phyloP scores from a whole-genome alignment of 345 rosid genomes.

The Moringa oleifera region DNA sequence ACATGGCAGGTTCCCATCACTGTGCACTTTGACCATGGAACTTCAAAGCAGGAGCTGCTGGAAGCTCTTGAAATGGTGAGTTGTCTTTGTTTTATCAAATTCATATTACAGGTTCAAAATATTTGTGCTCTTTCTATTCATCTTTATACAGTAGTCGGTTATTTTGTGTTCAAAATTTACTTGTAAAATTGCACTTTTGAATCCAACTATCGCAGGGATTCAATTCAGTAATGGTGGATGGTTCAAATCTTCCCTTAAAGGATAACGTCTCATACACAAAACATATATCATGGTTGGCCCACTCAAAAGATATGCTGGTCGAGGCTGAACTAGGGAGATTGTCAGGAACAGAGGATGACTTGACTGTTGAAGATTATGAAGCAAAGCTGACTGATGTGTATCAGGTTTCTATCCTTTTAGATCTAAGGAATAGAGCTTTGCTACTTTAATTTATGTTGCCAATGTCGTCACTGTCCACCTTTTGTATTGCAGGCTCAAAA shows the following conservation, averaged over 20 bases:
- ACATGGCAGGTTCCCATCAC: conserved; percentile 80
- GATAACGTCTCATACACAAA: conserved; percentile 79
- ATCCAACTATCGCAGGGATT: conserved; percentile 52
- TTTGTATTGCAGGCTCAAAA: conserved; percentile 64
- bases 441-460: not conserved
- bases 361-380: conserved; percentile 90
- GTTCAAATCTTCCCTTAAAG: conserved; percentile 78
- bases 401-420: conserved; percentile 43
- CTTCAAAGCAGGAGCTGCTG: conserved; percentile 71
- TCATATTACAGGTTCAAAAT: not conserved
- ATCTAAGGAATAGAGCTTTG: conserved; percentile 13
- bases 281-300: conserved; percentile 58
- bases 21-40: conserved; percentile 94
- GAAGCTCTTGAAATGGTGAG: conserved; percentile 76
- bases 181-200: conserved; percentile 13
- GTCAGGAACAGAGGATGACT: conserved; percentile 95
- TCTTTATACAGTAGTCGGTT: not conserved
- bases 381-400: conserved; percentile 77
- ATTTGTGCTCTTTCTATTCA: not conserved
- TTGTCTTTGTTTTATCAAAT: not conserved
- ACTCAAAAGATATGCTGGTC: conserved; percentile 59
- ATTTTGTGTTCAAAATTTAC: not conserved
- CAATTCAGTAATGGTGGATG: conserved; percentile 94
- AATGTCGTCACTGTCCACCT: conserved; percentile 12
- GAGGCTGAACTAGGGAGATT: conserved; percentile 96